phyloP scores from a whole-genome alignment of 345 rosid genomes.

The Kernera saxatilis region DNA sequence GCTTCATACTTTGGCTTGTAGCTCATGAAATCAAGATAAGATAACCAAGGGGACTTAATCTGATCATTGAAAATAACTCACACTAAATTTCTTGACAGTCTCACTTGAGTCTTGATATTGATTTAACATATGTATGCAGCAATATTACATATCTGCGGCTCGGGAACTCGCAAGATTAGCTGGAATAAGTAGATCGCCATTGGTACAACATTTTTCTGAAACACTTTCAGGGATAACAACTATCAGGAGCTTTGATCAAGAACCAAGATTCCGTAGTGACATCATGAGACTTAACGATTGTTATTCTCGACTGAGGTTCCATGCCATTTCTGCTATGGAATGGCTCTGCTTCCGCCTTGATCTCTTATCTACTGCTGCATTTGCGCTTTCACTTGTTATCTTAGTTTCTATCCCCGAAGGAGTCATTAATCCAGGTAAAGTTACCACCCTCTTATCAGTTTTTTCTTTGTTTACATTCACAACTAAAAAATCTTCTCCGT shows the following conservation, averaged over 20 bases:
- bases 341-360: conserved; percentile 82
- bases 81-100: not conserved
- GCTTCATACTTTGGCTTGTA: not conserved
- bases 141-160: conserved; percentile 73
- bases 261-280: conserved; percentile 50
- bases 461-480: not conserved
- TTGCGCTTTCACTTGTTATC: conserved; percentile 65
- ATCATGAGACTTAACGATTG: conserved; percentile 32
- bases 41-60: not conserved
- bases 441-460: not conserved
- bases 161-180: conserved; percentile 88
- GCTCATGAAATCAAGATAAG: not conserved
- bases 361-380: conserved; percentile 73
- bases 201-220: conserved; percentile 85
- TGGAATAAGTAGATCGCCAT: conserved; percentile 70
- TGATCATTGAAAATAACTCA: not conserved
- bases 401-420: conserved; percentile 68
- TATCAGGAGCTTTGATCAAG: conserved; percentile 68
- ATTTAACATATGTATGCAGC: conserved; percentile 39
- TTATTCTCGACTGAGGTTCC: conserved; percentile 54
- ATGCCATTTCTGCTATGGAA: conserved; percentile 71
- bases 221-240: conserved; percentile 66
- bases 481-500: not conserved
- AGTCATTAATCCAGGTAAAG: conserved; percentile 64
- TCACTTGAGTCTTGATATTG: conserved; percentile 6